phyloP scores from a whole-genome alignment of 805 yeast species.

The Debaryomyces maramus region DNA sequence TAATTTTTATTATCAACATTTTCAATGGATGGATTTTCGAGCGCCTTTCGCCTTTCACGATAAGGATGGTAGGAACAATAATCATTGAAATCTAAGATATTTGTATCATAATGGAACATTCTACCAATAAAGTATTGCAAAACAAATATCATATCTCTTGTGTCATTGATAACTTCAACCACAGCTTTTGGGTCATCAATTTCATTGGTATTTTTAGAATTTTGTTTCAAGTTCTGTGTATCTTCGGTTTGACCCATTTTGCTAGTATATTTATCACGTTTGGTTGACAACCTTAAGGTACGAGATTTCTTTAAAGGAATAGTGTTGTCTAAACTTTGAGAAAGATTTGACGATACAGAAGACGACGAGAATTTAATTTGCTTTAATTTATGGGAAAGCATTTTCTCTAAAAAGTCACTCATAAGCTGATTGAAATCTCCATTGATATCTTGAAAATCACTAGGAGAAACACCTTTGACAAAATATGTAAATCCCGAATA shows the following conservation, averaged over 20 bases:
- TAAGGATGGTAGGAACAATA: constrained; percentile 30
- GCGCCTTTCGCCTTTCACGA: constrained; percentile 22
- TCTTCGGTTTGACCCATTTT: constrained; percentile 7
- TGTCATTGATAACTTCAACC: constrained; percentile 35
- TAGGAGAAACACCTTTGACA: constrained; percentile 55
- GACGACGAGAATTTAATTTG: constrained; percentile 17
- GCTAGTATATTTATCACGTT: constrained; percentile 28
- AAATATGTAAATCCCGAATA: constrained; percentile 41
- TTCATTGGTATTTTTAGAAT: constrained; percentile 15
- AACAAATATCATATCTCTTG: constrained; percentile 34
- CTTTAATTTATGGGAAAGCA: constrained; percentile 23
- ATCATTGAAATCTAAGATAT: constrained; percentile 27
- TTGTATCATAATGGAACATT: constrained; percentile 42
- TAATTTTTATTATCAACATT: constrained; percentile 37
- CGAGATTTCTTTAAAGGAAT: constrained; percentile 25
- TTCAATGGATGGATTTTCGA: constrained; percentile 23
- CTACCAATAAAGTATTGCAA: constrained; percentile 41
- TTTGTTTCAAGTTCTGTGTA: constrained; percentile 6
- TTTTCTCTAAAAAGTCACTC: constrained; percentile 27
- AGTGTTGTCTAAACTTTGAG: constrained; percentile 12
- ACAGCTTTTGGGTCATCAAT: constrained; percentile 35
- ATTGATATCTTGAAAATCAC: constrained; percentile 48
- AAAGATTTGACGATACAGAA: constrained; percentile 8
- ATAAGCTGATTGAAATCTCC: constrained; percentile 38
- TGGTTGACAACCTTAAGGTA: constrained; percentile 28